These are phyloP conservation scores for Erucastrum elatum DNA, from an alignment of 345 rosid species.

Conservation along the genomic window DNA sequence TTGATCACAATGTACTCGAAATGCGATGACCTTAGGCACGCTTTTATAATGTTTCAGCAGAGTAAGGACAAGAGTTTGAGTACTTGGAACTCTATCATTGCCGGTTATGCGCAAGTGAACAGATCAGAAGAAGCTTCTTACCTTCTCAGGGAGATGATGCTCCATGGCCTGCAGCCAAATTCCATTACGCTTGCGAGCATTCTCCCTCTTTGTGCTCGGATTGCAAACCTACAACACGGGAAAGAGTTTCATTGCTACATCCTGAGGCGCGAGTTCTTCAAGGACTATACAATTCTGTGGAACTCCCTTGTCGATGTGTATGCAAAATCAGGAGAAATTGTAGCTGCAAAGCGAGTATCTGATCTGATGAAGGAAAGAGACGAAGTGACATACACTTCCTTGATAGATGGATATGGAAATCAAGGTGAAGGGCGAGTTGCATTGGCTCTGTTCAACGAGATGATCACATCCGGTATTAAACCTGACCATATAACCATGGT, in stretches of 20 bases:
- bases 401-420: slow-evolving; percentile 72
- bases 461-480: slow-evolving; percentile 47
- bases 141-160: slow-evolving; percentile 63
- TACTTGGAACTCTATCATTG: slow-evolving; percentile 79
- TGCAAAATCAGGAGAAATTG: slow-evolving; percentile 70
- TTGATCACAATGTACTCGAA: slow-evolving; percentile 76
- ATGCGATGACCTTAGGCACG: slow-evolving; percentile 54
- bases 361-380: slow-evolving; percentile 56
- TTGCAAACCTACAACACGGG: slow-evolving; percentile 81
- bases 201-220: slow-evolving; percentile 77
- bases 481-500: slow-evolving; percentile 86
- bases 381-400: slow-evolving; percentile 76
- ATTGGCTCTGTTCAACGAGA: slow-evolving; percentile 57
- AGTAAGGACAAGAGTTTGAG: slow-evolving; percentile 47
- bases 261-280: slow-evolving; percentile 48
- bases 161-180: slow-evolving; percentile 61
- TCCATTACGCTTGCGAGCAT: slow-evolving; percentile 69
- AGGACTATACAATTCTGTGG: slow-evolving; percentile 53
- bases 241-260: slow-evolving; percentile 82
- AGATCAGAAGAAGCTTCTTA: slow-evolving; percentile 62
- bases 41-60: slow-evolving; percentile 47
- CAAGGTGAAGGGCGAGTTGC: slow-evolving; percentile 65
- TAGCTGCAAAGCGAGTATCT: slow-evolving; percentile 56
- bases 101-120: slow-evolving; percentile 58
- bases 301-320: slow-evolving; percentile 81